A percentile compares a stretch with the other conserved stretches of the same genome.
Evolutionary conservation across 2,329 filamentous ascomycete species (phyloP).

Genomic region (Pseudomassariella vexata): DNA sequence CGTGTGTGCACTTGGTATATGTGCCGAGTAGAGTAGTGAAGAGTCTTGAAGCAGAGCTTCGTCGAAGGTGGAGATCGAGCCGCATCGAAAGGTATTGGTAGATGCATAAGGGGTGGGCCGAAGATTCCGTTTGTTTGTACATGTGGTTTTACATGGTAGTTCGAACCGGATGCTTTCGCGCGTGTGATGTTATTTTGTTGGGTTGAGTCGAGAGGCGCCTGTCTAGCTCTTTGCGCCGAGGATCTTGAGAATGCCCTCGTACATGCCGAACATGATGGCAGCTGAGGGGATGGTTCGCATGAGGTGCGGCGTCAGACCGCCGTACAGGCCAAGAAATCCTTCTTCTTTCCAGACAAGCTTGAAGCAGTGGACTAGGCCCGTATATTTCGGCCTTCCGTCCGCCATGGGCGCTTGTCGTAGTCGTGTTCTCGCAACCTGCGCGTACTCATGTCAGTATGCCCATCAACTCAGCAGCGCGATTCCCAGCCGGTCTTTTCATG

Average conservation of each 20-base stretch:
- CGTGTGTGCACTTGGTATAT: too few species aligned
- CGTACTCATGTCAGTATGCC: slow-evolving; percentile 4
- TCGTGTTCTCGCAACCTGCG: slow-evolving; percentile 71
- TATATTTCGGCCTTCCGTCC: slow-evolving; percentile 74
- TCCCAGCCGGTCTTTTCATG: not conserved
- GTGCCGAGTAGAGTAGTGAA: too few species aligned
- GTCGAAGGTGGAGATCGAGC: too few species aligned
- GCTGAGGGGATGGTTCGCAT: slow-evolving; percentile 87
- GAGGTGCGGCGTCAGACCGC: slow-evolving; percentile 85
- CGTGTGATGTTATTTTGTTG: too few species aligned
- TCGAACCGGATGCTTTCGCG: too few species aligned
- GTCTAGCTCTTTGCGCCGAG: slow-evolving; percentile 22
- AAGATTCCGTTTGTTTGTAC: too few species aligned
- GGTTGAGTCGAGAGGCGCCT: too few species aligned
- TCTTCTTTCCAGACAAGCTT: slow-evolving; percentile 83
- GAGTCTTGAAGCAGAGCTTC: too few species aligned
- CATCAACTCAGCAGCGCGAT: not conserved
- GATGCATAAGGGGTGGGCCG: too few species aligned
- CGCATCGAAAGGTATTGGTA: too few species aligned
- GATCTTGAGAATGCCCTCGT: slow-evolving; percentile 47
- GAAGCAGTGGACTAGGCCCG: slow-evolving; percentile 83
- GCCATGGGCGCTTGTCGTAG: slow-evolving; percentile 77
- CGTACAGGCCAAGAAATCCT: slow-evolving; percentile 79
- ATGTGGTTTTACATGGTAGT: too few species aligned
- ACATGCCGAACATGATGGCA: slow-evolving; percentile 96